Evolutionary conservation across 805 yeast species (phyloP).

Genomic region (Teunomyces cretensis): DNA sequence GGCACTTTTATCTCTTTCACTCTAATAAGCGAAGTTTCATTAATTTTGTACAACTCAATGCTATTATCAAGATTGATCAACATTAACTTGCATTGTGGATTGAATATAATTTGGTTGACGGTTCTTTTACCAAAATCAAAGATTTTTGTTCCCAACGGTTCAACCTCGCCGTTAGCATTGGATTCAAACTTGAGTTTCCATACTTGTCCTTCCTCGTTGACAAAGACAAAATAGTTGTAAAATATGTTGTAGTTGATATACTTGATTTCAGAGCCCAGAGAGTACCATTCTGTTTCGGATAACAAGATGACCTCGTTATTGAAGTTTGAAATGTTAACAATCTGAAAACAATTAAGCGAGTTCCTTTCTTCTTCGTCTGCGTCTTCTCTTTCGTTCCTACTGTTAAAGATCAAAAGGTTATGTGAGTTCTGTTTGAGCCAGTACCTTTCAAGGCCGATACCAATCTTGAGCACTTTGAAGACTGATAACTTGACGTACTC

Average conservation of each 20-base stretch:
- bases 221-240: constrained; percentile 28
- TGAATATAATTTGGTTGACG: constrained; percentile 14
- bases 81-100: constrained; percentile 22
- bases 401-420: constrained; percentile 32
- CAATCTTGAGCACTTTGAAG: constrained; percentile 33
- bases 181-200: constrained; percentile 17
- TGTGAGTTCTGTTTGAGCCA: constrained; percentile 43
- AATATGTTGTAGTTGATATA: constrained; percentile 25
- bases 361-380: not conserved
- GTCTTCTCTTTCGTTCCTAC: constrained; percentile 13
- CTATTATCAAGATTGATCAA: constrained; percentile 12
- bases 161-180: not conserved
- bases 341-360: constrained; percentile 21
- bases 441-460: constrained; percentile 27
- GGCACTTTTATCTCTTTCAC: not conserved
- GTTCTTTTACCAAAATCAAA: not conserved
- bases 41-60: constrained; percentile 10
- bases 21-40: not conserved
- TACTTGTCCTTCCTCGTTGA: constrained; percentile 24
- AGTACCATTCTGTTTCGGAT: constrained; percentile 30
- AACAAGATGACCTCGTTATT: constrained; percentile 27
- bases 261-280: constrained; percentile 14
- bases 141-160: constrained; percentile 4
- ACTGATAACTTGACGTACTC: constrained; percentile 29
- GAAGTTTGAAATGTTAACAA: constrained; percentile 32